Conservation (phyloP, 2,329 filamentous ascomycete species). For the Colletotrichum simmondsii region DNA sequence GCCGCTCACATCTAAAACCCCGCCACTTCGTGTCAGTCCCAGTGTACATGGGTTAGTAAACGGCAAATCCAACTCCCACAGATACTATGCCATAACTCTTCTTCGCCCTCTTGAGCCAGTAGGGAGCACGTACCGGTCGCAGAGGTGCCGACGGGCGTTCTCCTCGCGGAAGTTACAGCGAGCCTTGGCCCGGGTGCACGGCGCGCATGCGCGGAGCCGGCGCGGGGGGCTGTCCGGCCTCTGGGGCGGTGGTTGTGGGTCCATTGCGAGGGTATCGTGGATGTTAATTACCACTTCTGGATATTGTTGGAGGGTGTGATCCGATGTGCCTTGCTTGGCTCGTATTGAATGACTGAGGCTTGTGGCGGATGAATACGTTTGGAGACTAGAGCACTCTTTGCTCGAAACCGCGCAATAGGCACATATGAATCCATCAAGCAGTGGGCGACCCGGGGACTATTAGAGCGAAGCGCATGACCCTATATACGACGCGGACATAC, state of each 20-base stretch:
- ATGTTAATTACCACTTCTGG: too few species aligned
- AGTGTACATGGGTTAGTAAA: not conserved
- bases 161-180: slow-evolving; percentile 32
- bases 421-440: too few species aligned
- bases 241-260: not conserved
- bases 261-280: slow-evolving; percentile 20
- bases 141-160: slow-evolving; percentile 28
- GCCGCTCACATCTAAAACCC: slow-evolving; percentile 38
- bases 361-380: not conserved
- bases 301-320: not conserved
- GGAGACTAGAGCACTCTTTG: not conserved
- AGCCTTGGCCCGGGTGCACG: slow-evolving; percentile 36
- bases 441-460: not conserved
- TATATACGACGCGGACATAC: not conserved
- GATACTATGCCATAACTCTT: too few species aligned
- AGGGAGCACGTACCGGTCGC: slow-evolving; percentile 19
- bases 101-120: too few species aligned
- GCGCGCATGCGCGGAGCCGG: slow-evolving; percentile 34
- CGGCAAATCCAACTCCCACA: too few species aligned
- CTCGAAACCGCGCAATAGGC: too few species aligned
- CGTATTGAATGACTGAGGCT: rapidly evolving
- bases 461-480: not conserved
- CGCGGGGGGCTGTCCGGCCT: slow-evolving; percentile 32
- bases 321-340: not conserved
- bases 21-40: not conserved